phyloP scores from a whole-genome alignment of 2,329 filamentous ascomycete genomes.

The Bipolaris cookei region DNA sequence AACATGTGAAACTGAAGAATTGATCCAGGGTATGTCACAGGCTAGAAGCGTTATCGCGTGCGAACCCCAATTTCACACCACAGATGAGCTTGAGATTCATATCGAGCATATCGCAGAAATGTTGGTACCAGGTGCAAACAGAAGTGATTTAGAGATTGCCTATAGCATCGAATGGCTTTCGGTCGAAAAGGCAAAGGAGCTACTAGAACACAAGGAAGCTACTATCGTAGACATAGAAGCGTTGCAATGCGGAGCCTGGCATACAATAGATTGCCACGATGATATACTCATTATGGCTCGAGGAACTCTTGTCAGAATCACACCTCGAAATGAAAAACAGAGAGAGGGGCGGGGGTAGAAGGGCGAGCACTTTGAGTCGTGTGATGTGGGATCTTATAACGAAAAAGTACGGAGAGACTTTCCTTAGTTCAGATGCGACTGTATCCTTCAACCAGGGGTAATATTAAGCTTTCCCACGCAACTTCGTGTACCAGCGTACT shows the following conservation, averaged over 20 bases:
- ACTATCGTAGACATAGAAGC: constrained; percentile 12
- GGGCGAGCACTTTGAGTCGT: background rate
- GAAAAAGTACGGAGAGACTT: constrained; percentile 1
- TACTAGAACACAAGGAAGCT: constrained; percentile 6
- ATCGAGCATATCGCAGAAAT: constrained; percentile 10
- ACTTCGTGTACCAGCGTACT: background rate
- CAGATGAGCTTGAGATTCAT: constrained; percentile 11
- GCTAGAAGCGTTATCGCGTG: background rate
- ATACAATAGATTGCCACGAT: constrained; percentile 1
- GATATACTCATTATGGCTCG: constrained; percentile 2
- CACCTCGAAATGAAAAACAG: background rate
- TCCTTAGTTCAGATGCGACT: background rate
- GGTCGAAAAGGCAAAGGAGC: constrained; percentile 6
- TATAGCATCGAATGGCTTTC: constrained; percentile 17
- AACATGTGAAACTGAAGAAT: background rate
- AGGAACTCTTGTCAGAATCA: constrained; percentile 4
- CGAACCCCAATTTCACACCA: constrained; percentile 5
- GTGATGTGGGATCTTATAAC: background rate
- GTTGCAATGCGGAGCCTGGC: constrained; percentile 4
- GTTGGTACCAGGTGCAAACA: background rate
- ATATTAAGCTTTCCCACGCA: background rate
- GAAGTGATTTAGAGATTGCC: background rate
- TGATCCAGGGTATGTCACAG: background rate
- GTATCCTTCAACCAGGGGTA: background rate
- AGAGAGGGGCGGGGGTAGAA: background rate